Evolutionary conservation across 495 filamentous ascomycete species (phyloP), one percentile per base, ranked within the genome.

Genomic region (Pyrenopolyporus hunteri): DNA sequence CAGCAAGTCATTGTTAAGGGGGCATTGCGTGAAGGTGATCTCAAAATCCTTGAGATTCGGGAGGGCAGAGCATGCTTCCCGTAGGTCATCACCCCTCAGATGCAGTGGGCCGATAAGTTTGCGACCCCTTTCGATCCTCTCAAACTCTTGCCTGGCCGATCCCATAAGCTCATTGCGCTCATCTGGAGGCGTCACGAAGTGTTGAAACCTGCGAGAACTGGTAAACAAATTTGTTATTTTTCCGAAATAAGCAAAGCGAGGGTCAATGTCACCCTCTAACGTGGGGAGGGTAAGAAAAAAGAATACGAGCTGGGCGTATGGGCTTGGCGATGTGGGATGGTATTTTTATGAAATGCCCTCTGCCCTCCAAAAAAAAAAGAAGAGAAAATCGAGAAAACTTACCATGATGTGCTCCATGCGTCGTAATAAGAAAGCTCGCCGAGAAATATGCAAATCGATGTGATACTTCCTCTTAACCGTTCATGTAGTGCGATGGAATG

Each of bases 371-470:
- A 11, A 33, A 11, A 33, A 33, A 33, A 22, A 40, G n/a, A 28
- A 29, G 9, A 3, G 0, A 20, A 35, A 49, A 4, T 23, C 33
- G 16, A 10, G 37, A 20, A 17, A 10, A 44, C 69, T 64, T 60
- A 71, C 69, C 66, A 70, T 50, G 67, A 68, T 46, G 73, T 70
- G 48, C 76, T 74, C 51, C 75, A 73, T 50, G 72, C 74, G 50
- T 72, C 73, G 62, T 74, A 78, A 58, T 77, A 74, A 53, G 77
- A 72, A 20, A 76, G 46, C 26, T 72, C 71, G 37, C 75, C 63
- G 52, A 81, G 76, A 67, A 79, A 79, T 61, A 81, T 73, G 55
- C 72, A 74, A 59, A 80, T 58, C 11, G 73, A 71, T 31, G 59
- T 67, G 70, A 79, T 77, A 46, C 66, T 71, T 28, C 60, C 59